Evolutionary conservation across 345 rosid genomes (phyloP).

Genomic region (Luvunga scandens): DNA sequence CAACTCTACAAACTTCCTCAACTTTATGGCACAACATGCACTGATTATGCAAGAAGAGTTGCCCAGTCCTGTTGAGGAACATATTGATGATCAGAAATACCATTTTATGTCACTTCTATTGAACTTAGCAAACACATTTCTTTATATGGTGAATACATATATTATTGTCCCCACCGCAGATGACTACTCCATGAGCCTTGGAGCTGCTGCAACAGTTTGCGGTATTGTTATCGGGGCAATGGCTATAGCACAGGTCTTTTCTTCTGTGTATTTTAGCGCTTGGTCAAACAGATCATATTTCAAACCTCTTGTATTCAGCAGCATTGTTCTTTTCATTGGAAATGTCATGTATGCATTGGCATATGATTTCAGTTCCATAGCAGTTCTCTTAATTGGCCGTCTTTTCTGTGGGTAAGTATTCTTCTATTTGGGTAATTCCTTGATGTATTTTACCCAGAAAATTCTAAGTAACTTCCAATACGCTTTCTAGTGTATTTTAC

Average conservation of each 20-base stretch:
- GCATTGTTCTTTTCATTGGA: conserved; percentile 76
- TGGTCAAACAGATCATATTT: conserved; percentile 98
- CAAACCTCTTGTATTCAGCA: conserved; percentile 94
- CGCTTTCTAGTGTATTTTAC: background rate
- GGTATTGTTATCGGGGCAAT: conserved; percentile 97
- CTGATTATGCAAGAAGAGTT: conserved; percentile 94
- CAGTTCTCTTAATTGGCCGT: conserved; percentile 79
- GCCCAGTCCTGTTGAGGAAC: conserved; percentile 71
- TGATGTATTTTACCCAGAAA: background rate
- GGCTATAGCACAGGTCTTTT: conserved; percentile 99
- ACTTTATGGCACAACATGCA: conserved; percentile 95
- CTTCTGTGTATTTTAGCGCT: conserved; percentile 95
- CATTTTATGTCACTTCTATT: conserved; percentile 83
- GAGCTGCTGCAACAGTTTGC: conserved; percentile 98
- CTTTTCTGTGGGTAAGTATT: conserved; percentile 90
- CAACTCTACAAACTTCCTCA: conserved; percentile 80
- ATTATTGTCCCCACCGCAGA: conserved; percentile 93
- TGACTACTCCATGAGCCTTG: conserved; percentile 91
- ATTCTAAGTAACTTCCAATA: background rate
- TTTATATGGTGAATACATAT: conserved; percentile 96
- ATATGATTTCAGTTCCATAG: conserved; percentile 72
- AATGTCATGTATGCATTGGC: conserved; percentile 91
- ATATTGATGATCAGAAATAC: conserved; percentile 64
- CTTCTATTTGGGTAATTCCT: background rate
- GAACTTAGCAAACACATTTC: conserved; percentile 83